Conservation (phyloP, 108 stramenopile genomes). For the Schizochytrium sp. region DNA sequence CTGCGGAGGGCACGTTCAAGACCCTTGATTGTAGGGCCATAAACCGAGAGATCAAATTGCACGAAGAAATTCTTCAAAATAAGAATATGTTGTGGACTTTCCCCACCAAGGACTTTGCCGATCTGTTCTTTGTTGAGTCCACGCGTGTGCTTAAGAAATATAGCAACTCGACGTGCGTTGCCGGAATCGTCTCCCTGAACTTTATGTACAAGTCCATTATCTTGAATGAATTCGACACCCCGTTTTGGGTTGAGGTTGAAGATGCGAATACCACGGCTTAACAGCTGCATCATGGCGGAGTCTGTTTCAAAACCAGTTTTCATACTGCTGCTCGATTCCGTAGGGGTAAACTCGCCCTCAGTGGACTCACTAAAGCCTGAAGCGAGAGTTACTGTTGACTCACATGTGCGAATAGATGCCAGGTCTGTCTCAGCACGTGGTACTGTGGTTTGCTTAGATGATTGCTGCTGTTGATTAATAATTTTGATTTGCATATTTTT, state of each 20-base stretch:
- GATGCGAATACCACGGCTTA: slow-evolving; percentile 46
- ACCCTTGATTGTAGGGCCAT: slow-evolving; percentile 30
- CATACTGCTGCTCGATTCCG: neutral
- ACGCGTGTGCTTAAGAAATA: slow-evolving; percentile 45
- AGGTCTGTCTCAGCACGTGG: neutral
- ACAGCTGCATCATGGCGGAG: slow-evolving; percentile 27
- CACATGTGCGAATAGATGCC: slow-evolving; percentile 4
- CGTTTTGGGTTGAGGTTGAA: slow-evolving; percentile 56
- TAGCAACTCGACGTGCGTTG: slow-evolving; percentile 43
- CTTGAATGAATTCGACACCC: slow-evolving; percentile 23
- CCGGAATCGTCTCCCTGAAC: neutral
- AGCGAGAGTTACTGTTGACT: neutral
- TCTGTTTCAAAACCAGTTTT: slow-evolving; percentile 25
- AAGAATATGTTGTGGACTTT: neutral
- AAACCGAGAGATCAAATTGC: slow-evolving; percentile 5
- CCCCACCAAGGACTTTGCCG: slow-evolving; percentile 48
- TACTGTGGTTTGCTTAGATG: neutral
- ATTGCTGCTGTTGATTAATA: neutral
- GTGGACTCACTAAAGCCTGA: slow-evolving; percentile 31
- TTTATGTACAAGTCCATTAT: slow-evolving; percentile 30
- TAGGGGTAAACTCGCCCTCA: neutral
- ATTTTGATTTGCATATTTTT: no score
- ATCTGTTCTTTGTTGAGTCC: slow-evolving; percentile 59
- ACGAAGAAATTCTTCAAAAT: slow-evolving; percentile 50
- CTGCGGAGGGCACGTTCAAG: slow-evolving; percentile 36